These are phyloP conservation scores for Scleroderma bovista DNA, from an alignment of 768 basidiomycete genomes.

Conservation along the genomic window DNA sequence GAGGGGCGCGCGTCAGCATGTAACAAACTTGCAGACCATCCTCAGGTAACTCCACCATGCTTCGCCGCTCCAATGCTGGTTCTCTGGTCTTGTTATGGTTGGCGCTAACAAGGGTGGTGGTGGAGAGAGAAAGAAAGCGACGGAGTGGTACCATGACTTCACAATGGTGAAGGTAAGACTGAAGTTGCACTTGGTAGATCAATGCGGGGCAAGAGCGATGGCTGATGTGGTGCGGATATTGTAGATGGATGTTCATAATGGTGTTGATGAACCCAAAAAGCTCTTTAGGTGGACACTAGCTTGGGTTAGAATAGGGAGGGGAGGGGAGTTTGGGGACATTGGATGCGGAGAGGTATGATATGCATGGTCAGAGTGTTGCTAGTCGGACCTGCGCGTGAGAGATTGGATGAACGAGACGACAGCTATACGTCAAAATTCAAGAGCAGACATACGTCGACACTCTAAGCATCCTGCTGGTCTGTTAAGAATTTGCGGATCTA, in stretches of 20 bases:
- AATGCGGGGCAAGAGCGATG: constrained; percentile 59
- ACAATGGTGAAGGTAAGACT: too few relatives aligned
- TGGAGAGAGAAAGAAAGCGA: too few relatives aligned
- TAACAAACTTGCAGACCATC: constrained; percentile 58
- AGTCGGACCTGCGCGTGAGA: constrained; percentile 81
- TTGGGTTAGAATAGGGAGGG: constrained; percentile 60
- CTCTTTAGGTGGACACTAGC: constrained; percentile 56
- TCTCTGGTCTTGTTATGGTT: too few relatives aligned
- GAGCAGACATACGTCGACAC: constrained; percentile 57
- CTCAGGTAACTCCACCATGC: constrained; percentile 74
- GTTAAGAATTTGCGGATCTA: constrained; percentile 70
- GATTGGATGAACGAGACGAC: too few relatives aligned
- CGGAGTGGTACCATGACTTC: too few relatives aligned
- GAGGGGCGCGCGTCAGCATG: constrained; percentile 67
- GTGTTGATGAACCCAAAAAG: constrained; percentile 65
- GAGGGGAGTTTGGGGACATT: constrained; percentile 60
- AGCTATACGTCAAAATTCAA: too few relatives aligned
- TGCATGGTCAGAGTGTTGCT: constrained; percentile 64
- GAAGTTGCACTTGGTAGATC: too few relatives aligned
- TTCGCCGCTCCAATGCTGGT: too few relatives aligned
- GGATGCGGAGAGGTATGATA: constrained; percentile 60
- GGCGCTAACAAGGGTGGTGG: constrained; percentile 62
- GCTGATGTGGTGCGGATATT: constrained; percentile 71
- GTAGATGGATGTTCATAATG: constrained; percentile 64
- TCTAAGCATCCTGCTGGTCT: constrained; percentile 63